A percentile compares a stretch with the other conserved stretches of the same genome.
These are phyloP conservation scores for Lycium ferocissimum DNA, from an alignment of 257 asterid genomes.

Conservation along the genomic window DNA sequence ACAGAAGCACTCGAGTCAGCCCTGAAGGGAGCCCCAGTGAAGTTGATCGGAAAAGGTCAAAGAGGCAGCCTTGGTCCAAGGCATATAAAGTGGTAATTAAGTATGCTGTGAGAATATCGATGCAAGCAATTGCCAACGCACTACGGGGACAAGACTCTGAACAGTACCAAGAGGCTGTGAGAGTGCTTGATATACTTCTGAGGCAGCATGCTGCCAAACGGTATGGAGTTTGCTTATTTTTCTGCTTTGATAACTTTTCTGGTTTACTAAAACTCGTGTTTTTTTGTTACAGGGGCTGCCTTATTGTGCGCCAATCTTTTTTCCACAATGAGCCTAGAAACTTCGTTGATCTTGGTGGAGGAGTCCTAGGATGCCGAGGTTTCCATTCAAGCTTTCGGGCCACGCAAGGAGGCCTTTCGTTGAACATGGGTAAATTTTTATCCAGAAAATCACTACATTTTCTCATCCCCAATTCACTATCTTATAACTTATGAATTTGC, in stretches of 20 bases:
- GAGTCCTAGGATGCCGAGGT: slow-evolving; percentile 72
- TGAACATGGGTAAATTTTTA: slow-evolving; percentile 59
- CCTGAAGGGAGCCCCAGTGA: slow-evolving; percentile 53
- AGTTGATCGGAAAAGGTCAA: slow-evolving; percentile 53
- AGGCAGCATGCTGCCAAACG: slow-evolving; percentile 70
- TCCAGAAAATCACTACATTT: background rate
- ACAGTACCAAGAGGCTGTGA: slow-evolving; percentile 73
- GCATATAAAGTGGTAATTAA: slow-evolving; percentile 62
- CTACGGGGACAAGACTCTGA: slow-evolving; percentile 65
- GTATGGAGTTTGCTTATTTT: slow-evolving; percentile 39
- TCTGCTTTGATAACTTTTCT: background rate
- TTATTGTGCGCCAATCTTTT: slow-evolving; percentile 69
- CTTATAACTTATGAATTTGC: slow-evolving; percentile 18
- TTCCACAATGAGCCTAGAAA: slow-evolving; percentile 64
- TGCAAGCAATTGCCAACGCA: slow-evolving; percentile 60
- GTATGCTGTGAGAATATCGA: slow-evolving; percentile 70
- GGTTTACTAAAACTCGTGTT: background rate
- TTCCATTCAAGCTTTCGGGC: slow-evolving; percentile 78
- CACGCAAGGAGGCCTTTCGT: slow-evolving; percentile 68
- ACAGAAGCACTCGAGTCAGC: slow-evolving; percentile 50
- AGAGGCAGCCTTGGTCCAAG: slow-evolving; percentile 52
- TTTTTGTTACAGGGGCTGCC: slow-evolving; percentile 66
- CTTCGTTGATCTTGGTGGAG: slow-evolving; percentile 64
- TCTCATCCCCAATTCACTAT: background rate
- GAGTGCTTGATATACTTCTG: slow-evolving; percentile 69